Conservation (phyloP, 2,329 filamentous ascomycete species). For the Cordyceps sp. region DNA sequence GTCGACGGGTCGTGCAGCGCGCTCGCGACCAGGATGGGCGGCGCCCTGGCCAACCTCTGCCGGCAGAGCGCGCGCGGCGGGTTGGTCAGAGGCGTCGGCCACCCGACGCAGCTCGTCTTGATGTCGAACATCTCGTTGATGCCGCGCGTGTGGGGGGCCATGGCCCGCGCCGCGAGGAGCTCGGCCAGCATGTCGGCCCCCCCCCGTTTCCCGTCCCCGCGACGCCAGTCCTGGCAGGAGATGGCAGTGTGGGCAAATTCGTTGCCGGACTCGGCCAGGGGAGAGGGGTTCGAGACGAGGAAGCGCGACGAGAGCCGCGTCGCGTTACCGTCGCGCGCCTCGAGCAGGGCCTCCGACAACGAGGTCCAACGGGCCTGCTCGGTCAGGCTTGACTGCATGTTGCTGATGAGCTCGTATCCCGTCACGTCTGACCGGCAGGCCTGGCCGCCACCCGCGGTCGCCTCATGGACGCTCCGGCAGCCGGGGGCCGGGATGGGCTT, state of each 20-base stretch:
- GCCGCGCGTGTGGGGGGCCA: constrained; percentile 1
- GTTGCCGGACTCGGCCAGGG: neutral
- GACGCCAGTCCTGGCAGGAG: constrained; percentile 1
- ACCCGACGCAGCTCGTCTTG: neutral
- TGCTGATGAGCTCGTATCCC: neutral
- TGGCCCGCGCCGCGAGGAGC: neutral
- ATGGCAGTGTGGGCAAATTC: constrained; percentile 1
- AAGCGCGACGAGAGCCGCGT: neutral
- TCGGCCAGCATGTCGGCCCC: neutral
- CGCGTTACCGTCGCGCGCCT: neutral
- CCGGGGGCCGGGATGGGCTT: neutral
- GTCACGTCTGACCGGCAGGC: neutral
- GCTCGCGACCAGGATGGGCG: neutral
- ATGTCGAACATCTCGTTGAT: constrained; percentile 1
- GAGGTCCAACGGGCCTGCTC: neutral
- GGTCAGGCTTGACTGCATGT: neutral
- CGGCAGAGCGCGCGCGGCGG: neutral
- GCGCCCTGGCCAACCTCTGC: neutral
- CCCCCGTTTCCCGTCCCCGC: neutral
- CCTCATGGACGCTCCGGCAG: neutral
- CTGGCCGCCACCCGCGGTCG: neutral
- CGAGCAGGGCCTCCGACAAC: neutral
- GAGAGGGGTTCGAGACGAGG: neutral
- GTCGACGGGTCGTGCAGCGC: neutral
- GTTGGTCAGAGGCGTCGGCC: neutral